Conservation (phyloP, 179 eudicot species). For the Gypsophila paniculata region DNA sequence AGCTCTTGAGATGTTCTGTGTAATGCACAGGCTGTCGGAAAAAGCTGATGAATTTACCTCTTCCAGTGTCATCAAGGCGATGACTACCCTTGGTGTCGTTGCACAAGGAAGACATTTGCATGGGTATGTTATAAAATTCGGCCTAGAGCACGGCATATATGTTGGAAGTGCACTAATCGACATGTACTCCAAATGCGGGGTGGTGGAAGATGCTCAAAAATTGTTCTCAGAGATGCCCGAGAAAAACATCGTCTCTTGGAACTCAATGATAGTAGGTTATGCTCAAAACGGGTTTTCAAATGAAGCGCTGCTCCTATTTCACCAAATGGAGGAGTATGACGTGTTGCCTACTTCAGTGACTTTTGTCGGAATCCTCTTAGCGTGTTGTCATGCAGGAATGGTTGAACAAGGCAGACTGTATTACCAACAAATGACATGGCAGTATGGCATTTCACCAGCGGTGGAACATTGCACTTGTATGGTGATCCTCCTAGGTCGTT, state of each 20-base stretch:
- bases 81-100: conserved; percentile 27
- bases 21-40: conserved; percentile 32
- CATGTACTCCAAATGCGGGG: conserved; percentile 50
- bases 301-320: conserved; percentile 35
- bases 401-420: conserved; percentile 36
- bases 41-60: conserved; percentile 38
- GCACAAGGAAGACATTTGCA: conserved; percentile 36
- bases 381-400: conserved; percentile 45
- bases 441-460: conserved; percentile 37
- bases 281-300: conserved; percentile 39
- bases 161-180: conserved; percentile 48
- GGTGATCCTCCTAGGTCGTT: conserved; percentile 54
- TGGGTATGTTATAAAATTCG: conserved; percentile 31
- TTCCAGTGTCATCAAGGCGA: conserved; percentile 43
- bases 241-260: conserved; percentile 43
- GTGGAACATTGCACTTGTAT: conserved; percentile 52
- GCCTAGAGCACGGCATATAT: conserved; percentile 27
- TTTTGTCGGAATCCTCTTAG: conserved; percentile 44
- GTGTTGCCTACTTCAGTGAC: conserved; percentile 37
- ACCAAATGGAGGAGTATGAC: conserved; percentile 29
- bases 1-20: conserved; percentile 36
- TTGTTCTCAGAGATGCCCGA: conserved; percentile 35
- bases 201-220: conserved; percentile 36
- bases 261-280: conserved; percentile 39
- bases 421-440: conserved; percentile 34